Evolutionary conservation across 116 monocot species (phyloP).

Genomic region (Papilionanthe hybrid): DNA sequence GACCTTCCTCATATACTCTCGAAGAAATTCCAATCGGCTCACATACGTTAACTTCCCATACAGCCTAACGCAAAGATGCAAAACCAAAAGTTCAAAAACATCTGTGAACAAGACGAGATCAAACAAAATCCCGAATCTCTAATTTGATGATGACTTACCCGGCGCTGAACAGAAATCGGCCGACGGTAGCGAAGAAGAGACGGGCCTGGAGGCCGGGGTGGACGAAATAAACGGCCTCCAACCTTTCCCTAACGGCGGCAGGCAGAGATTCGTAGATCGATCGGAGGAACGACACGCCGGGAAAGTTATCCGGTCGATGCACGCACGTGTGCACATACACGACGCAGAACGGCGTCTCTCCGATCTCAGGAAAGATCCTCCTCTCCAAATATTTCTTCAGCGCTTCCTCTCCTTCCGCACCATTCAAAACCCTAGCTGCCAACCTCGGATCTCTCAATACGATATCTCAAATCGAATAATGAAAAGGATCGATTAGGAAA

Average conservation of each 20-base stretch:
- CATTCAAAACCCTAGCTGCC: slow-evolving; percentile 39
- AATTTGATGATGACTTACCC: slow-evolving; percentile 28
- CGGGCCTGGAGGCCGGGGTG: slow-evolving; percentile 87
- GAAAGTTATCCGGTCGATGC: slow-evolving; percentile 60
- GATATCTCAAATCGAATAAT: not conserved
- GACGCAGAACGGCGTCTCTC: slow-evolving; percentile 34
- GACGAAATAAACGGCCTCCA: slow-evolving; percentile 75
- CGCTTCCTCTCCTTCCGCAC: slow-evolving; percentile 28
- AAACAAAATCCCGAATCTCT: not conserved
- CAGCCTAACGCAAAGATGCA: slow-evolving; percentile 33
- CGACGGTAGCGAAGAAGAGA: slow-evolving; percentile 90
- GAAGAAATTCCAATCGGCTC: slow-evolving; percentile 71
- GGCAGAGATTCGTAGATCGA: slow-evolving; percentile 65
- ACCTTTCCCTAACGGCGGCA: slow-evolving; percentile 28
- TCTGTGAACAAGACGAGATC: not conserved
- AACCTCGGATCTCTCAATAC: not conserved
- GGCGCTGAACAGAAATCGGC: slow-evolving; percentile 79
- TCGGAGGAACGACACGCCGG: slow-evolving; percentile 59
- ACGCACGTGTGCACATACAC: slow-evolving; percentile 82
- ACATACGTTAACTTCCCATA: slow-evolving; percentile 78
- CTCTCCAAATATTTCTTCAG: slow-evolving; percentile 49
- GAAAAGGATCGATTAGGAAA: not conserved
- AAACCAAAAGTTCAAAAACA: not conserved
- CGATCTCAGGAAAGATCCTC: slow-evolving; percentile 53
- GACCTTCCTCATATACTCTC: slow-evolving; percentile 53